Evolutionary conservation across 257 asterid genomes (phyloP).

Genomic region (Verbascum thapsus): DNA sequence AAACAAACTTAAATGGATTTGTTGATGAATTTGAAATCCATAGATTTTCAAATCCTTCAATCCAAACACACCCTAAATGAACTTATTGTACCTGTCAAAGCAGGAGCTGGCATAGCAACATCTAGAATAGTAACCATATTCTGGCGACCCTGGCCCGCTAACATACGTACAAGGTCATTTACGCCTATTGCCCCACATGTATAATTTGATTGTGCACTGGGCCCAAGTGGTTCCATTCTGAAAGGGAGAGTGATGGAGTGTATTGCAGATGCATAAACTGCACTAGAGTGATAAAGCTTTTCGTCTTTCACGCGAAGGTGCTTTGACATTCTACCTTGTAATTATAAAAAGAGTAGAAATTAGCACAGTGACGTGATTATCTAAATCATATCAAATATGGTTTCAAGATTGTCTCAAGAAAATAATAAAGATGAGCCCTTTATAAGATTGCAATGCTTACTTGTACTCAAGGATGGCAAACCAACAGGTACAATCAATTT

Average conservation of each 20-base stretch:
- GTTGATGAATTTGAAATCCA: too few species aligned
- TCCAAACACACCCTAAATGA: too few species aligned
- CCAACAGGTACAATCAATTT: constrained; percentile 86
- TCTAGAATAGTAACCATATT: constrained; percentile 74
- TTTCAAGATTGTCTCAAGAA: constrained; percentile 7
- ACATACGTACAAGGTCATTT: constrained; percentile 62
- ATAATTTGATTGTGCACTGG: constrained; percentile 50
- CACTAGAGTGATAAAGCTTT: constrained; percentile 80
- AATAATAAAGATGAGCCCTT: constrained; percentile 22
- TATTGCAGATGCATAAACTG: constrained; percentile 89
- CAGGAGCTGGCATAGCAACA: constrained; percentile 76
- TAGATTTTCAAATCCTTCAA: too few species aligned
- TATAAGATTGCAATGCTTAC: constrained; percentile 49
- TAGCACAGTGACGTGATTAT: constrained; percentile 3
- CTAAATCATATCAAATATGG: too few species aligned
- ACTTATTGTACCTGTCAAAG: constrained; percentile 53
- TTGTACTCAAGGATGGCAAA: constrained; percentile 66
- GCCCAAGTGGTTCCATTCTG: constrained; percentile 74
- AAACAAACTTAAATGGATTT: too few species aligned
- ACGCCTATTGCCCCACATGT: constrained; percentile 69
- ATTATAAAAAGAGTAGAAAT: constrained; percentile 1
- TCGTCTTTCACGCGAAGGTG: constrained; percentile 60
- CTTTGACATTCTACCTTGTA: constrained; percentile 65
- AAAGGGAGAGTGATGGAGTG: constrained; percentile 90
- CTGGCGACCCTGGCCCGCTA: constrained; percentile 75